These are phyloP conservation scores for Globisporangium nunn DNA, from an alignment of 352 stramenopile species.

Conservation along the genomic window DNA sequence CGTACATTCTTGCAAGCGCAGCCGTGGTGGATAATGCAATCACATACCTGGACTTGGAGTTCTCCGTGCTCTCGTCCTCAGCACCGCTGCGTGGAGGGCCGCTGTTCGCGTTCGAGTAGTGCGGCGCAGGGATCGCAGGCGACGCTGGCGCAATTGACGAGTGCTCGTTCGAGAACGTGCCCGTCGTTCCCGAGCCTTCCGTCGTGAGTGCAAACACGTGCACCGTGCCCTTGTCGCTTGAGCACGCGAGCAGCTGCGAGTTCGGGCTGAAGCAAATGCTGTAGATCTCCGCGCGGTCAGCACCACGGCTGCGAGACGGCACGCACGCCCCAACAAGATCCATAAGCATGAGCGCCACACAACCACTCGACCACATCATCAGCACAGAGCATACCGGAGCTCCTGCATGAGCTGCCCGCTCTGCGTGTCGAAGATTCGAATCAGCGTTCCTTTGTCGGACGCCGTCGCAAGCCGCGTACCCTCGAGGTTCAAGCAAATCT, in stretches of 20 bases:
- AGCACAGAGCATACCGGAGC: constrained; percentile 32
- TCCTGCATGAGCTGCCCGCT: constrained; percentile 89
- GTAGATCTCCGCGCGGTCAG: constrained; percentile 95
- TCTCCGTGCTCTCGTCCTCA: constrained; percentile 81
- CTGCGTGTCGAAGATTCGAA: constrained; percentile 96
- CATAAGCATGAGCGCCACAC: not conserved
- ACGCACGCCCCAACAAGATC: not conserved
- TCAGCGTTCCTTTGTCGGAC: constrained; percentile 96
- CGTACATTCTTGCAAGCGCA: not conserved
- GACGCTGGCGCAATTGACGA: constrained; percentile 45
- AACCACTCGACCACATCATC: not conserved
- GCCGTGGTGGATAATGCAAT: not conserved
- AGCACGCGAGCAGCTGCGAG: constrained; percentile 91
- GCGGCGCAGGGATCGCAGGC: constrained; percentile 25
- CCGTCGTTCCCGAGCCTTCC: constrained; percentile 47
- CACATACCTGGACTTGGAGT: constrained; percentile 78
- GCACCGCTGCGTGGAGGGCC: constrained; percentile 28
- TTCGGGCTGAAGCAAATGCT: constrained; percentile 96
- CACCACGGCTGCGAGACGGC: constrained; percentile 74
- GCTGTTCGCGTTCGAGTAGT: constrained; percentile 36
- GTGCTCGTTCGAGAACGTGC: constrained; percentile 47
- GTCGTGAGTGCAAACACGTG: constrained; percentile 92
- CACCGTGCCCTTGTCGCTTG: constrained; percentile 95
- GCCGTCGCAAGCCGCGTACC: constrained; percentile 94
- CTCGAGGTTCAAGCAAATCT: constrained; percentile 92